Evolutionary conservation across 495 filamentous ascomycete species (phyloP).

Genomic region (Hypoxylon subgilvum): DNA sequence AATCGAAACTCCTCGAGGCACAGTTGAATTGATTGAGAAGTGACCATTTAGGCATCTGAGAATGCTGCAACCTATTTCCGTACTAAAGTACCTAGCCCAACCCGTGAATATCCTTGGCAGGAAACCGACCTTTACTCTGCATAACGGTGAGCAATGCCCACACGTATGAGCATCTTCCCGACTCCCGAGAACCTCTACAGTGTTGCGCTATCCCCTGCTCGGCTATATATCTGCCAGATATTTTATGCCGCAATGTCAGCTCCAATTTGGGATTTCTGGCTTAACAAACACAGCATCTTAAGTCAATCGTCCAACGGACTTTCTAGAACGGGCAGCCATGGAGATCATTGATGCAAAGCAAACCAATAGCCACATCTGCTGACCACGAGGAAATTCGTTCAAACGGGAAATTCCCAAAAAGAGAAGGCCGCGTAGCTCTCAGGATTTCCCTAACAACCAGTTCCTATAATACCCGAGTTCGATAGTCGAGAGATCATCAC

Average conservation of each 20-base stretch:
- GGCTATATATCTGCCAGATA: too few species aligned
- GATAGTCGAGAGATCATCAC: not conserved
- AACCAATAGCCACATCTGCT: conserved; percentile 12
- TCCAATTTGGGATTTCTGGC: not conserved
- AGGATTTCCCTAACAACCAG: conserved; percentile 22
- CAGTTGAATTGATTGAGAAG: too few species aligned
- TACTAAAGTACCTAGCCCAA: not conserved
- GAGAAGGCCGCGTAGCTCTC: conserved; percentile 27
- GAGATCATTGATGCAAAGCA: conserved; percentile 17
- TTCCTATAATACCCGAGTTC: conserved; percentile 34
- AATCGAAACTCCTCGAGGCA: too few species aligned
- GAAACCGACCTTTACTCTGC: conserved; percentile 14
- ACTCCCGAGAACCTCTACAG: too few species aligned
- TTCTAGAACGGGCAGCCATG: conserved; percentile 22
- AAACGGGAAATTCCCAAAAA: conserved; percentile 15
- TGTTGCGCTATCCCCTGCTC: too few species aligned
- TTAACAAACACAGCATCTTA: not conserved
- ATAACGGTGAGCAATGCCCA: not conserved
- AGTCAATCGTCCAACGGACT: conserved; percentile 10
- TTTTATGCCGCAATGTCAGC: conserved; percentile 17
- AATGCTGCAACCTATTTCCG: too few species aligned
- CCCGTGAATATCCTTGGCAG: not conserved
- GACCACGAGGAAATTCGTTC: not conserved
- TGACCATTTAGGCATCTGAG: too few species aligned
- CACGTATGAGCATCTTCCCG: too few species aligned